Evolutionary conservation across 2,329 filamentous ascomycete genomes (phyloP), one percentile per base, ranked within the genome.

Genomic region (Orbilia blumenaviensis): DNA sequence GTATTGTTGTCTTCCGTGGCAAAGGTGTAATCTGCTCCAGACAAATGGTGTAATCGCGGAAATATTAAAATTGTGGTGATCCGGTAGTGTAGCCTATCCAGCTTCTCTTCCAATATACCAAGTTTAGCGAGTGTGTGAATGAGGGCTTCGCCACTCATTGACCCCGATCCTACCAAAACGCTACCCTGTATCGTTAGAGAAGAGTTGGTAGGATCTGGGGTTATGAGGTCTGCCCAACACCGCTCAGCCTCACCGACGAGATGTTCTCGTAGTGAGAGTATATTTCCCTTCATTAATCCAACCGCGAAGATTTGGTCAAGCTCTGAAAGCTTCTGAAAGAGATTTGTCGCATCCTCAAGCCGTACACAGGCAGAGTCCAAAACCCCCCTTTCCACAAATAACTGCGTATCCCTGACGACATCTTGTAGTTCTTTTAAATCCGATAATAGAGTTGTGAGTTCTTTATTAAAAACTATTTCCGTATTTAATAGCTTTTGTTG

Each of bases 171-270:
- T 67, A 58, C 34, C 66, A 87, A 81, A 25, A 85, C 83, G 16
- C 83, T 83, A 10, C 86, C 84, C 25, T 84, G 84, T 34, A 96
- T 86, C 0, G 84, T 86, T 6, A 95, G 83, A 50, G 83, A 85
- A 7, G 85, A 84, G 7, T 84, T 83, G 21, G 87, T 84, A 0
- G 85, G 82, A 80, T 94, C 88, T 16, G 93, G 83, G 0, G 85
- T 83, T 10, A 96, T 84, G 46, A 94, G 84, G 0, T 86, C 84
- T 71, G 87, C 87, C 92, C 93, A 97, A n/a, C 89, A 86, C 66
- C 86, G 85, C 46, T 88, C 87, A 41, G 95, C 76, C n/a, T 64
- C 62, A 12, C 76, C 64, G 25, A 64, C 32, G 10, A 81, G 27
- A 9, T 34, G 36, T 21, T 75, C 75, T 23, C 78, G 61, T 58